These are phyloP conservation scores for Uronychia setigera DNA, from an alignment of 73 alveolate genomes.

Conservation along the genomic window DNA sequence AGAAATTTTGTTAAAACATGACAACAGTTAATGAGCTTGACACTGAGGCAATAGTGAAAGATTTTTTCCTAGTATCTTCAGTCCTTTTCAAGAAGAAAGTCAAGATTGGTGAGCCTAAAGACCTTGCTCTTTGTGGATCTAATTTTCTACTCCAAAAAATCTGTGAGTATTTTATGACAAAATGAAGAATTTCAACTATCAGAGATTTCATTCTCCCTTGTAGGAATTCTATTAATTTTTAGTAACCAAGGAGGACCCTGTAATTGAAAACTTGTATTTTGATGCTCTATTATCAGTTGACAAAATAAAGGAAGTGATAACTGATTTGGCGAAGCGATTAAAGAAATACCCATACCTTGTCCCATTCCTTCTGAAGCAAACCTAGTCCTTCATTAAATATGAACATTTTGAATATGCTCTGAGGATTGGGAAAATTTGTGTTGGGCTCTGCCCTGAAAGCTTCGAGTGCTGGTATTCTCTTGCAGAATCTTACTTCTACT, in stretches of 20 bases:
- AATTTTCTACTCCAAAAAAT: slow-evolving; percentile 7
- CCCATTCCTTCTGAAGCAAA: slow-evolving; percentile 2
- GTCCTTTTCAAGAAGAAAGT: slow-evolving; percentile 6
- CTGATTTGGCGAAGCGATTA: neutral
- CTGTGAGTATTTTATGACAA: neutral
- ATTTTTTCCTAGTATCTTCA: slow-evolving; percentile 8
- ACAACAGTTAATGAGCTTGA: slow-evolving; percentile 1
- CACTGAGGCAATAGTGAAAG: slow-evolving; percentile 11
- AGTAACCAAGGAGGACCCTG: slow-evolving; percentile 7
- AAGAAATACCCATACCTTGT: slow-evolving; percentile 8
- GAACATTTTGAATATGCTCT: neutral
- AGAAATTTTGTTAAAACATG: neutral
- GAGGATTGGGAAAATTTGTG: neutral
- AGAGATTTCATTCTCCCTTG: neutral
- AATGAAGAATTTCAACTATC: neutral
- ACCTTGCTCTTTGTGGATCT: neutral
- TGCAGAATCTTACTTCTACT: neutral
- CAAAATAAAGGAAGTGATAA: slow-evolving; percentile 13
- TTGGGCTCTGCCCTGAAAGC: neutral
- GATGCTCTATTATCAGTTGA: neutral
- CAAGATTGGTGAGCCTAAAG: slow-evolving; percentile 10
- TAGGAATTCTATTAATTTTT: neutral
- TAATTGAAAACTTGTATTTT: neutral
- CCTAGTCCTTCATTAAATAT: neutral
- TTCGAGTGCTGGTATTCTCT: neutral